Conservation (phyloP, 495 filamentous ascomycete genomes). For the Penicillium pulvis region DNA sequence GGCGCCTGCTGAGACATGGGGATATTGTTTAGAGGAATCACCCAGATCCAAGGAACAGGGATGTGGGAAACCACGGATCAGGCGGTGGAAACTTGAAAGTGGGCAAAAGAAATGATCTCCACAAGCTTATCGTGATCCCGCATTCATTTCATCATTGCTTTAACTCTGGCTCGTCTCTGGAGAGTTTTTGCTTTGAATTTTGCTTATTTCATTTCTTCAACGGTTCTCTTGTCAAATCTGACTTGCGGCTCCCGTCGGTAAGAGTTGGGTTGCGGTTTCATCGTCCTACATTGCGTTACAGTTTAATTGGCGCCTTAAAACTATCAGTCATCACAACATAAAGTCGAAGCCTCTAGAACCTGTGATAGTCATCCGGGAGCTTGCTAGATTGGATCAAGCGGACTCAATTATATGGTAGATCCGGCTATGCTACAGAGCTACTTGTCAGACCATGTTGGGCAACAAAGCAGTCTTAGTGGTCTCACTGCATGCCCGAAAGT, state of each 20-base stretch:
- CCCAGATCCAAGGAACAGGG: conserved; percentile 19
- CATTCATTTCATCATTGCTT: not conserved
- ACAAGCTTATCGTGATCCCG: conserved; percentile 22
- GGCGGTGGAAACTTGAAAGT: conserved; percentile 18
- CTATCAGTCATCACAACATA: conserved; percentile 2
- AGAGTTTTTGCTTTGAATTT: not conserved
- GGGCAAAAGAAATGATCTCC: conserved; percentile 15
- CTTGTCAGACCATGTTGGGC: conserved; percentile 4
- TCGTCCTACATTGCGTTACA: conserved; percentile 11
- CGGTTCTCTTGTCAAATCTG: not conserved
- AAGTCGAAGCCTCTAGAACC: not conserved
- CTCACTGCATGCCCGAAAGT: not conserved
- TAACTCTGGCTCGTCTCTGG: no score
- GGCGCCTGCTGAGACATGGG: conserved; percentile 33
- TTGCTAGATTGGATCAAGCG: not conserved
- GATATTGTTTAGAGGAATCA: conserved; percentile 9
- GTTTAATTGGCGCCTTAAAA: conserved; percentile 8
- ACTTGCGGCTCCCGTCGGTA: conserved; percentile 3
- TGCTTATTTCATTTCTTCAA: not conserved
- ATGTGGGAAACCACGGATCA: conserved; percentile 19
- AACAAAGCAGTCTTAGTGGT: not conserved
- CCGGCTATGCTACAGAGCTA: not conserved
- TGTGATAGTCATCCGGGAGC: conserved; percentile 2
- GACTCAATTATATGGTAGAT: not conserved
- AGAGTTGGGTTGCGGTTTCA: conserved; percentile 14